These are phyloP conservation scores for Penicillium thymicola DNA, from an alignment of 2,329 filamentous ascomycete species.

Conservation along the genomic window DNA sequence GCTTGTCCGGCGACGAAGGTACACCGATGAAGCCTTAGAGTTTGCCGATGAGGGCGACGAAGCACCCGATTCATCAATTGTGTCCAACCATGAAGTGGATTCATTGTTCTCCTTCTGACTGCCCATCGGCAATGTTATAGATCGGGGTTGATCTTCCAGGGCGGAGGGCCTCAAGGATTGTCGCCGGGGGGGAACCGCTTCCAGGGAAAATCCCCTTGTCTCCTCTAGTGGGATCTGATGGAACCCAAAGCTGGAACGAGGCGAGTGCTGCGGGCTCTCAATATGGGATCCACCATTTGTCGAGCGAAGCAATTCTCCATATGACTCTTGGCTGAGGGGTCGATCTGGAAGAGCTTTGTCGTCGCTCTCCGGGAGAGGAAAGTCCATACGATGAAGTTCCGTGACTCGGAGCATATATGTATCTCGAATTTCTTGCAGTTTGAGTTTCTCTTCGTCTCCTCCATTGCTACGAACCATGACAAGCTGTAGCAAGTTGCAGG, in stretches of 20 bases:
- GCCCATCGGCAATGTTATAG: neutral
- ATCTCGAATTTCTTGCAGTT: slow-evolving; percentile 85
- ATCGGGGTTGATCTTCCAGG: slow-evolving; percentile 28
- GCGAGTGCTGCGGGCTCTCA: slow-evolving; percentile 39
- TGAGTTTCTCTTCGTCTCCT: slow-evolving; percentile 75
- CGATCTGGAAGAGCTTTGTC: slow-evolving; percentile 75
- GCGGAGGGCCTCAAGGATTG: slow-evolving; percentile 40
- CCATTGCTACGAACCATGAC: slow-evolving; percentile 81
- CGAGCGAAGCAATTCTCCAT: slow-evolving; percentile 43
- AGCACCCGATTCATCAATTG: slow-evolving; percentile 82
- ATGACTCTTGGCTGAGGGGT: slow-evolving; percentile 59
- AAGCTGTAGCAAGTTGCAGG: slow-evolving; percentile 80
- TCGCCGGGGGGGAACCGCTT: slow-evolving; percentile 35
- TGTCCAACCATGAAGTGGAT: slow-evolving; percentile 89
- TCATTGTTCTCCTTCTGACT: slow-evolving; percentile 64
- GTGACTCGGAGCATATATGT: slow-evolving; percentile 89
- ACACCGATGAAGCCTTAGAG: slow-evolving; percentile 70
- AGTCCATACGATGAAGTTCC: slow-evolving; percentile 71
- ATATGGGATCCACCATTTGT: slow-evolving; percentile 28
- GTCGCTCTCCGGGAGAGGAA: slow-evolving; percentile 47
- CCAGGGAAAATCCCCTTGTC: slow-evolving; percentile 23
- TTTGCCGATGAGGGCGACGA: slow-evolving; percentile 77
- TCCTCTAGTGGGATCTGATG: slow-evolving; percentile 24
- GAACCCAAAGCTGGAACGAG: slow-evolving; percentile 49
- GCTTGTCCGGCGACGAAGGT: slow-evolving; percentile 66